phyloP scores from a whole-genome alignment of 306 rosid genomes.

The Sophora flavescens region DNA sequence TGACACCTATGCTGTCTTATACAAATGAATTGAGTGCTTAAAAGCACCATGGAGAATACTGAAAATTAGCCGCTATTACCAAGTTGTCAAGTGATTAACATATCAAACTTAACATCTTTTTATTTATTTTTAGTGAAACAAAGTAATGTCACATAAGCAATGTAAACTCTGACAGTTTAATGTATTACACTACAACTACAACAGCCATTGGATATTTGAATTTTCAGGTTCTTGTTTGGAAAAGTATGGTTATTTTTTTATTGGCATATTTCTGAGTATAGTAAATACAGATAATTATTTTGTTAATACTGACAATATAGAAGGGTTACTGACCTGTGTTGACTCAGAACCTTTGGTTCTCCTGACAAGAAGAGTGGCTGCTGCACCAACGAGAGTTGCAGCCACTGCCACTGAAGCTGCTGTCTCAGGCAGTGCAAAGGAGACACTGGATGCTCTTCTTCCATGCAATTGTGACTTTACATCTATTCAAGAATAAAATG shows the following conservation, averaged over 20 bases:
- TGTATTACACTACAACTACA: background rate
- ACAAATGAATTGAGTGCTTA: slow-evolving; percentile 11
- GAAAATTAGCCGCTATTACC: background rate
- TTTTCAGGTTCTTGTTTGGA: slow-evolving; percentile 3
- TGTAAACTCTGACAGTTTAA: background rate
- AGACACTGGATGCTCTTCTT: slow-evolving; percentile 56
- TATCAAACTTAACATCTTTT: background rate
- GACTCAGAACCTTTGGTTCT: slow-evolving; percentile 69
- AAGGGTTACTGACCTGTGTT: slow-evolving; percentile 58
- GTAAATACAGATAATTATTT: background rate
- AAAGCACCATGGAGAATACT: slow-evolving; percentile 8
- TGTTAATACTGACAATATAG: background rate
- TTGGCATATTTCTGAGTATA: too few relatives aligned
- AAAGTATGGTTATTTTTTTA: slow-evolving; percentile 4
- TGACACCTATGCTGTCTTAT: background rate
- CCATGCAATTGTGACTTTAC: slow-evolving; percentile 61
- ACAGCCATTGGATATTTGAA: slow-evolving; percentile 27
- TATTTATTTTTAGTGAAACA: background rate
- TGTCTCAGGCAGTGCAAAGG: slow-evolving; percentile 79
- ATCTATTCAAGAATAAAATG: slow-evolving; percentile 46
- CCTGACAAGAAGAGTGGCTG: slow-evolving; percentile 74
- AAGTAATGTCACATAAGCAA: slow-evolving; percentile 4
- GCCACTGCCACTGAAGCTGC: slow-evolving; percentile 87
- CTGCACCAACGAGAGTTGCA: slow-evolving; percentile 83
- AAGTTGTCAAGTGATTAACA: background rate